Conservation (phyloP, 179 eudicot genomes). For the Drosera spatulata region DNA sequence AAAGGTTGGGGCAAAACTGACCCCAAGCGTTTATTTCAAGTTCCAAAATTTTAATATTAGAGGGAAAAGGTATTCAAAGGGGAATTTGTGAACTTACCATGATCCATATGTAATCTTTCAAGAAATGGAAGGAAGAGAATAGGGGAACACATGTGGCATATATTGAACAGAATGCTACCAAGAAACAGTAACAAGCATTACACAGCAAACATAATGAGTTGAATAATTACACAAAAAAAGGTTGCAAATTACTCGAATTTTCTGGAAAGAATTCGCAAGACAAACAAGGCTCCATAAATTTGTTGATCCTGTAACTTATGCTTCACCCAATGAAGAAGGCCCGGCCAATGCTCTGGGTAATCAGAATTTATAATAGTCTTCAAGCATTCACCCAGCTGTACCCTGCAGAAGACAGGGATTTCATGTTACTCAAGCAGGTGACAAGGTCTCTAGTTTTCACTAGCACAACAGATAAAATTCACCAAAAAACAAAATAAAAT, state of each 20-base stretch:
- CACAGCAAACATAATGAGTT: not conserved
- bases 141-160: too few species aligned
- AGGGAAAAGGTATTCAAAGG: too few species aligned
- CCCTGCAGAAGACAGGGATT: slow-evolving; percentile 30
- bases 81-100: too few species aligned
- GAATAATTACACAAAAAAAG: not conserved
- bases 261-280: slow-evolving; percentile 84
- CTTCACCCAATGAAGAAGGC: slow-evolving; percentile 93
- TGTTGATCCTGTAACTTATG: slow-evolving; percentile 87
- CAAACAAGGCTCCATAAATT: slow-evolving; percentile 92
- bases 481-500: too few species aligned
- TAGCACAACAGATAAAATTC: too few species aligned
- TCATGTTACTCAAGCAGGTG: not conserved
- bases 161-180: too few species aligned
- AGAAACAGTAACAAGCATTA: not conserved
- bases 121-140: too few species aligned
- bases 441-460: too few species aligned
- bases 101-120: too few species aligned
- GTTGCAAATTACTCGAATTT: slow-evolving; percentile 75
- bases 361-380: slow-evolving; percentile 92
- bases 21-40: too few species aligned
- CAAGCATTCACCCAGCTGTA: slow-evolving; percentile 94
- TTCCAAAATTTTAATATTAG: too few species aligned
- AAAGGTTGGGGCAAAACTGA: too few species aligned
- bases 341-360: slow-evolving; percentile 98